Conservation (phyloP, 768 basidiomycete genomes). For the Russula olivacea region DNA sequence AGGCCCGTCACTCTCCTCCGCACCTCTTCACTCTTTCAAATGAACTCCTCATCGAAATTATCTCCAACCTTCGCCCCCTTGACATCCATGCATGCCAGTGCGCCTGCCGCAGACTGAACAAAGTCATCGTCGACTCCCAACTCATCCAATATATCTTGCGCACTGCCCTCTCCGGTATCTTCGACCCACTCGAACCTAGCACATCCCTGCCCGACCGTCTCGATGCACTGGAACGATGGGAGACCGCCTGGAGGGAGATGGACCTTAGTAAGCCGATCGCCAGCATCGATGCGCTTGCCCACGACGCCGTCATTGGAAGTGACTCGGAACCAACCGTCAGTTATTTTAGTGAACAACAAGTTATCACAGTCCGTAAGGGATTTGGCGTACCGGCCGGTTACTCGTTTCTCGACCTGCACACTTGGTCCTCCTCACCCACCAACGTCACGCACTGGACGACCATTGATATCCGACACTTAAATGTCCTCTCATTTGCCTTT, state of each 20-base stretch:
- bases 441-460: constrained; percentile 1
- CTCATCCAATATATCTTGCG: constrained; percentile 7
- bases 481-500: constrained; percentile 13
- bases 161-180: constrained; percentile 16
- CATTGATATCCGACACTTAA: neutral
- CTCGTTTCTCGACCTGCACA: constrained; percentile 12
- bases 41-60: constrained; percentile 12
- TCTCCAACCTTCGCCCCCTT: neutral
- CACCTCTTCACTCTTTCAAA: constrained; percentile 12
- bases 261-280: neutral
- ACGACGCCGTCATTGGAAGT: too few species aligned
- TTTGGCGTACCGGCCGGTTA: neutral
- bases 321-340: neutral
- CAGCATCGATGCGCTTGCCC: neutral
- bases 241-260: neutral
- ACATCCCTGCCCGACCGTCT: constrained; percentile 6
- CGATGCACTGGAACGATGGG: constrained; percentile 3
- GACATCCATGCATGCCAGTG: constrained; percentile 1
- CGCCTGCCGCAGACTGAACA: constrained; percentile 3
- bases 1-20: neutral
- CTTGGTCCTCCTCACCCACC: neutral
- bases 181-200: constrained; percentile 9
- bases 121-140: neutral
- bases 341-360: constrained; percentile 5
- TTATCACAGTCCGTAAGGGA: constrained; percentile 5